These are phyloP conservation scores for Pichiaceae sp. DNA, from an alignment of 1,139 yeast species.

Conservation along the genomic window DNA sequence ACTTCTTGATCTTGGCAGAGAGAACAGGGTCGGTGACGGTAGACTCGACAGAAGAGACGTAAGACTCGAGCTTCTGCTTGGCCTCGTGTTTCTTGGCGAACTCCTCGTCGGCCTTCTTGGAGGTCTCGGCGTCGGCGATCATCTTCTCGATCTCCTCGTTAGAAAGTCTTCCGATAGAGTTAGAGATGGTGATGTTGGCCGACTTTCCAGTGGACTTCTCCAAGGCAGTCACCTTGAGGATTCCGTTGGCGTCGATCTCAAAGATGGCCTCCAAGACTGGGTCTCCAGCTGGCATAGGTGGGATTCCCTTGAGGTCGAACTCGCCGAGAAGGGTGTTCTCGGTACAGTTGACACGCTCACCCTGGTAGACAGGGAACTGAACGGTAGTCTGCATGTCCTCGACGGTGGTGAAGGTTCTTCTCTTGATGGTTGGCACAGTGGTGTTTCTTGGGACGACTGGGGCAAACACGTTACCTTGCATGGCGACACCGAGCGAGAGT, in stretches of 20 bases:
- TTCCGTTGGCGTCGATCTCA: conserved; percentile 99
- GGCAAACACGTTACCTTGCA: conserved; percentile 99
- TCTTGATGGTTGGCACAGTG: conserved; percentile 98
- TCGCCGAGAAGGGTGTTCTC: conserved; percentile 99
- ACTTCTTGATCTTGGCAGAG: conserved; percentile 96
- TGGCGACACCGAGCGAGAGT: conserved; percentile 98
- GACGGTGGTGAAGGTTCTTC: conserved; percentile 99
- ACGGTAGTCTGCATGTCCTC: conserved; percentile 99
- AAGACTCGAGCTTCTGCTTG: conserved; percentile 98
- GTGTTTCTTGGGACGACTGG: conserved; percentile 99
- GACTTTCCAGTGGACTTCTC: conserved; percentile 99
- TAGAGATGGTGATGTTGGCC: conserved; percentile 98
- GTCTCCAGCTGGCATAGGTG: conserved; percentile 99
- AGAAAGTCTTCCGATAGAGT: conserved; percentile 99
- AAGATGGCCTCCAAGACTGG: conserved; percentile 99
- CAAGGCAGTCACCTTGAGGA: conserved; percentile 98
- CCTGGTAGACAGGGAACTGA: conserved; percentile 99
- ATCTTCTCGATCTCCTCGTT: conserved; percentile 97
- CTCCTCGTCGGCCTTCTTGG: conserved; percentile 98
- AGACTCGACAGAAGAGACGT: conserved; percentile 95
- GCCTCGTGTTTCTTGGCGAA: conserved; percentile 99
- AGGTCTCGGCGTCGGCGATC: conserved; percentile 97
- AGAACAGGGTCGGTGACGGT: conserved; percentile 98
- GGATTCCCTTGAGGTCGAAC: conserved; percentile 97
- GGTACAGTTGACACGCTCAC: conserved; percentile 99